phyloP scores from a whole-genome alignment of 225 moss, liverwort and hornwort genomes.

The Anthoceros angustus region DNA sequence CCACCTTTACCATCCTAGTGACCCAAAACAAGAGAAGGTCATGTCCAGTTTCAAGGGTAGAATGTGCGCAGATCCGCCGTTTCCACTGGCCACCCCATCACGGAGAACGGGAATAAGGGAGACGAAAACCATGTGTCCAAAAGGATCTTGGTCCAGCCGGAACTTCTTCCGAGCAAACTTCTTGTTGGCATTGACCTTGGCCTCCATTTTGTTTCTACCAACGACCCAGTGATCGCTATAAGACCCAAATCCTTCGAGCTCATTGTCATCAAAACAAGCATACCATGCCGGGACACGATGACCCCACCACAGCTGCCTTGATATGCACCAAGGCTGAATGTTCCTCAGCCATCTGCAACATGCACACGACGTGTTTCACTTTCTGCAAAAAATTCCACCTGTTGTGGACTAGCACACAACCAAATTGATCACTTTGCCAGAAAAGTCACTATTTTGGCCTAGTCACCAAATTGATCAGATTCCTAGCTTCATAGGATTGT shows the following conservation, averaged over 20 bases:
- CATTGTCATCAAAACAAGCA: constrained; percentile 29
- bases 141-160: constrained; percentile 69
- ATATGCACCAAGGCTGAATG: constrained; percentile 80
- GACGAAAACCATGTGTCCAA: constrained; percentile 90
- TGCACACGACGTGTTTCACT: not conserved
- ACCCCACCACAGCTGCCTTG: constrained; percentile 98
- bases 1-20: constrained; percentile 94
- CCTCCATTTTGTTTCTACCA: constrained; percentile 43
- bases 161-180: constrained; percentile 46
- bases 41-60: constrained; percentile 88
- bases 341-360: constrained; percentile 67
- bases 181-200: constrained; percentile 26
- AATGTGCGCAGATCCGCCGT: constrained; percentile 62
- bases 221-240: constrained; percentile 65
- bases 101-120: constrained; percentile 75
- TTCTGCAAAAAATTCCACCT: not conserved
- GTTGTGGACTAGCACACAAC: too few species aligned
- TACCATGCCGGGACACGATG: constrained; percentile 94
- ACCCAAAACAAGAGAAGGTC: constrained; percentile 95
- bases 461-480: too few species aligned
- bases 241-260: constrained; percentile 31
- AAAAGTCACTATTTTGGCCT: too few species aligned
- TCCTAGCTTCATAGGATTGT: constrained; percentile 74
- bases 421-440: too few species aligned
- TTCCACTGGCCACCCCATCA: constrained; percentile 70